Evolutionary conservation across 2,329 filamentous ascomycete species (phyloP).

Genomic region (Cladosporium sp.): DNA sequence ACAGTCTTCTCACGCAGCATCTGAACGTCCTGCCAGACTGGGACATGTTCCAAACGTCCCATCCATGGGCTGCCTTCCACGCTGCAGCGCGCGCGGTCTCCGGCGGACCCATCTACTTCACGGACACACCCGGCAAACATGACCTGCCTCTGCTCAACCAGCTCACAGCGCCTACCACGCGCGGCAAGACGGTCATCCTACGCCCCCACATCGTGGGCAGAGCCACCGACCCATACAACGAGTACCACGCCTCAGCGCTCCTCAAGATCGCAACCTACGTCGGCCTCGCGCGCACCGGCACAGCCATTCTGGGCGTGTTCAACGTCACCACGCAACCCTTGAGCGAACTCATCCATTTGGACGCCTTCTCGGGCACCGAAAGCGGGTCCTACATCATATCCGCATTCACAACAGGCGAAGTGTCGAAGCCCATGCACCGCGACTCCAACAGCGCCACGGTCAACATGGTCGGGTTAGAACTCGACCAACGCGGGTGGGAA

Average conservation of each 20-base stretch:
- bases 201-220: constrained; percentile 72
- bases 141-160: constrained; percentile 70
- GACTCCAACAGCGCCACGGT: constrained; percentile 31
- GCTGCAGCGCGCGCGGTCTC: constrained; percentile 85
- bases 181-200: constrained; percentile 74
- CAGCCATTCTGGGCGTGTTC: constrained; percentile 77
- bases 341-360: constrained; percentile 66
- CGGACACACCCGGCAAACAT: constrained; percentile 80
- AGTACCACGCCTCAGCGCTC: constrained; percentile 68
- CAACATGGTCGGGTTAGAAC: constrained; percentile 55
- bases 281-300: constrained; percentile 63
- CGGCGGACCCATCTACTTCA: constrained; percentile 92
- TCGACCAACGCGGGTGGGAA: constrained; percentile 69
- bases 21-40: constrained; percentile 84
- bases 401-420: constrained; percentile 62
- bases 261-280: constrained; percentile 78
- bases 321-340: constrained; percentile 65
- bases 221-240: constrained; percentile 67
- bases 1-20: constrained; percentile 74
- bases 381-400: constrained; percentile 65
- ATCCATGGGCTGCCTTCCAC: constrained; percentile 74
- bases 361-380: constrained; percentile 68
- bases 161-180: constrained; percentile 71
- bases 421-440: constrained; percentile 50
- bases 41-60: constrained; percentile 69